These are phyloP conservation scores for Penicillium herquei DNA, from an alignment of 495 filamentous ascomycete species.

Conservation along the genomic window DNA sequence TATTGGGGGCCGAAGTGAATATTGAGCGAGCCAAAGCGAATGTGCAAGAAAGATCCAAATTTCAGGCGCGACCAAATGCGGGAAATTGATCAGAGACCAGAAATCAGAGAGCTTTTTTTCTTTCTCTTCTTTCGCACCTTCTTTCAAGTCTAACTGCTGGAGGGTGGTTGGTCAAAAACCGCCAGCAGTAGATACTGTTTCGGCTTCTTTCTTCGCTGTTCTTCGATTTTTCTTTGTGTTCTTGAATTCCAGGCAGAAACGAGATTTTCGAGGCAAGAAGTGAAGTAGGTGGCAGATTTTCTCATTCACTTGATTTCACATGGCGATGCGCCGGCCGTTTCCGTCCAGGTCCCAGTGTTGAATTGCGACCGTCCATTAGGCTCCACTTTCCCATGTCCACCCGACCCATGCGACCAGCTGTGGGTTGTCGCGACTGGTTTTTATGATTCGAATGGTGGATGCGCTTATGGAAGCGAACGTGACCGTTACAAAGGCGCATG, in stretches of 20 bases:
- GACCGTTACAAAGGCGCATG: conserved; percentile 3
- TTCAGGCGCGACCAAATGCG: not conserved
- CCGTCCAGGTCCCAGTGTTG: conserved; percentile 17
- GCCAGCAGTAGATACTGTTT: no score
- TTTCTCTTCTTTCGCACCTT: no score
- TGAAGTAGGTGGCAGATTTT: not conserved
- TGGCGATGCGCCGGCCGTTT: conserved; percentile 26
- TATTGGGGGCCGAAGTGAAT: conserved; percentile 4
- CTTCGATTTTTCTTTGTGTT: not conserved
- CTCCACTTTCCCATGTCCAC: conserved; percentile 4
- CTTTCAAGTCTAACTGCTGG: no score
- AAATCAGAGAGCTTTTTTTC: no score
- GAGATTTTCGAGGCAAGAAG: not conserved
- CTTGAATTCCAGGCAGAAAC: not conserved
- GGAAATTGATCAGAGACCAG: conserved; percentile 1
- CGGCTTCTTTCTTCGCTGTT: no score
- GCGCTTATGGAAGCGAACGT: not conserved
- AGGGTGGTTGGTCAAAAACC: no score
- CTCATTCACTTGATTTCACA: conserved; percentile 3
- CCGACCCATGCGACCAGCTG: conserved; percentile 1
- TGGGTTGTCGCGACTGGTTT: no score
- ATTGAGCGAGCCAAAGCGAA: not conserved
- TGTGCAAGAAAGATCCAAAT: not conserved
- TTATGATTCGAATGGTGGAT: not conserved
- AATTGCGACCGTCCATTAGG: conserved; percentile 24